Evolutionary conservation across 768 basidiomycete species (phyloP), one percentile per base, ranked within the genome.

Genomic region (Daedaleopsis nitida): DNA sequence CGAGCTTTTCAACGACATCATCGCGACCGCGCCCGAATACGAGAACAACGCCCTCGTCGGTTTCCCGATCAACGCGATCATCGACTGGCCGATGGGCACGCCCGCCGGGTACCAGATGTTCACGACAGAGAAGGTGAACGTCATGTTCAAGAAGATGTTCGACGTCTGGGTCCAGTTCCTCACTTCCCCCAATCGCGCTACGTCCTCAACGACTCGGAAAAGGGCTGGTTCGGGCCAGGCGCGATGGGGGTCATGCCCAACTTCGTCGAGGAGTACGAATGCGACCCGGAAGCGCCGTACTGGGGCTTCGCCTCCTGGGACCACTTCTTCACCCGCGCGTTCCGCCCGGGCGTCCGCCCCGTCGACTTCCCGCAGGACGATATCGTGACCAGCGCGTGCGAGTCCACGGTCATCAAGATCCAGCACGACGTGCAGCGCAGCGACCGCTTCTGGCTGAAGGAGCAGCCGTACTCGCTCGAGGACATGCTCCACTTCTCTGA

Each of bases 361-460:
- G 34, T 54, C 47, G 35, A 39, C 23, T 24, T n/a, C 17, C 17
- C 21, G 23, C 21, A 49, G 21, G 23, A 66, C 53, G 52, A 55
- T n/a, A 63, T 84, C 62, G 73, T 88, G 66, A 77, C 73, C 59
- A 79, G 75, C 60, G 73, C 81, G 12, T 87, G 86, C 74, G 86
- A 88, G 68, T 83, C 82, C 17, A 76, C 71, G 19, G 69, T 83
- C 4, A 79, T 82, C 68, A 73, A 76, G 42, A 74, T 83, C 45
- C 71, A 70, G 2, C 32, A 47, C 37, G 61, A 80, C 57, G 78
- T 83, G 37, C 66, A 81, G 54, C 68, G 67, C 2, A 69, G 68
- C 6, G 83, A 85, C 56, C 65, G 69, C 37, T 86, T 88, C 71
- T 88, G 84, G 85, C 65, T 86, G 70, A 88, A 88, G 68, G 83